Base-by-base conservation (phyloP, 768 basidiomycete genomes). In the Tricholoma bakamatsutake region DNA sequence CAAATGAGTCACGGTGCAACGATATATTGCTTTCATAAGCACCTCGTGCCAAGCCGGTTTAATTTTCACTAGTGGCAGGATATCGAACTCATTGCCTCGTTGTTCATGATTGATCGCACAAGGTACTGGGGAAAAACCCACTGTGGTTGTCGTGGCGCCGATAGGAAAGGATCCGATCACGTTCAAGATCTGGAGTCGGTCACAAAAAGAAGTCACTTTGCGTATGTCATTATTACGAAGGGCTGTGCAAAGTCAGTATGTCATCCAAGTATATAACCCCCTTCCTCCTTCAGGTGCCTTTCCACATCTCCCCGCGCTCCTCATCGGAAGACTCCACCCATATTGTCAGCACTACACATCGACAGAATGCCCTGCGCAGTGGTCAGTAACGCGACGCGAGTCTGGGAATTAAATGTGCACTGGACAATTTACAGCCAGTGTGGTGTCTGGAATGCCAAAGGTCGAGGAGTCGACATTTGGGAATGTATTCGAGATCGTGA, bases 381-480 rank as follows among this genome's bases (percentile, higher is more conserved):
- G 60, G 83, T 87, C 54, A 78, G 76, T 63, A 83, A 84, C 62
- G 82, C 84, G 21, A 88, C 86, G 1, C 74, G 82, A 54, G 82
- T 87, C 37, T 88, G 86, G 86, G 86, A 87, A 66, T 62, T 76
- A 63, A 83, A 85, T 65, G 73, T 84, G 40, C 73, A 83, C 67
- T 89, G 87, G 87, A 62, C 76, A 21, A 59, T 83, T 43, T 77
- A 80, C 66, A 80, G 81, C 57, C 87, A 89, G 64, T 88, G 87
- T 67, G 82, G 82, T 53, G 76, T 84, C 12, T 89, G 86, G 87
- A 83, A 88, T 69, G 70, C 80, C 21, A 79, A 77, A 68, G 76
- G 80, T 52, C 79, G 81, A 39, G 81, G 84, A 27, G 87, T 89
- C 40, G 84, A 87, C 54, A 79, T 89, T 53, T 89, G 86, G 86